Conservation (phyloP, 495 filamentous ascomycete species). For the Podospora pseudopauciseta region DNA sequence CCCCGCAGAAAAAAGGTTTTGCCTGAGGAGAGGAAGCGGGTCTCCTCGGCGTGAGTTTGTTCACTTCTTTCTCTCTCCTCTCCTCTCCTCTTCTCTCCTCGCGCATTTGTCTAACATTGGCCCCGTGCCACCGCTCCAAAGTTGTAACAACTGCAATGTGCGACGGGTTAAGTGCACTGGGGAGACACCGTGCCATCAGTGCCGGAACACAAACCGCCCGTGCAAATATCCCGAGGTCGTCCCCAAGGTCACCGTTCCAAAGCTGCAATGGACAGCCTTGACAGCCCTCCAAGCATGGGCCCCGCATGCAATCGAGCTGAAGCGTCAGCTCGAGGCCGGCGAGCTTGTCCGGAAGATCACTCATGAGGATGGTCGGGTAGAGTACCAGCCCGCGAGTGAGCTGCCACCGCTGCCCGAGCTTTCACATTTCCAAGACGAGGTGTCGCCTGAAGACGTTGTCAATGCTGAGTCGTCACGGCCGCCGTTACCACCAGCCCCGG, state of each 20-base stretch:
- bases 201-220: slow-evolving; percentile 24
- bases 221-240: slow-evolving; percentile 35
- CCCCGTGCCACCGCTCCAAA: slow-evolving; percentile 11
- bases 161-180: slow-evolving; percentile 45
- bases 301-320: slow-evolving; percentile 7
- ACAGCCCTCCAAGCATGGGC: not conserved
- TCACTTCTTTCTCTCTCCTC: too few species aligned
- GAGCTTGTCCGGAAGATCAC: not conserved
- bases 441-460: too few species aligned
- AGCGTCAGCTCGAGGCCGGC: slow-evolving; percentile 13
- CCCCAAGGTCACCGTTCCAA: slow-evolving; percentile 31
- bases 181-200: slow-evolving; percentile 35
- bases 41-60: slow-evolving; percentile 33
- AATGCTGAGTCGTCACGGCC: too few species aligned
- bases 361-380: not conserved
- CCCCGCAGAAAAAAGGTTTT: slow-evolving; percentile 36
- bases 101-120: not conserved
- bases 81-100: not conserved
- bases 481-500: too few species aligned
- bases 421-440: too few species aligned
- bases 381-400: slow-evolving; percentile 6
- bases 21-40: slow-evolving; percentile 35
- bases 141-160: slow-evolving; percentile 46
- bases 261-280: not conserved
- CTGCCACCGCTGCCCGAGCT: not conserved